phyloP scores from a whole-genome alignment of 768 basidiomycete genomes.

The Pisolithus microcarpus region DNA sequence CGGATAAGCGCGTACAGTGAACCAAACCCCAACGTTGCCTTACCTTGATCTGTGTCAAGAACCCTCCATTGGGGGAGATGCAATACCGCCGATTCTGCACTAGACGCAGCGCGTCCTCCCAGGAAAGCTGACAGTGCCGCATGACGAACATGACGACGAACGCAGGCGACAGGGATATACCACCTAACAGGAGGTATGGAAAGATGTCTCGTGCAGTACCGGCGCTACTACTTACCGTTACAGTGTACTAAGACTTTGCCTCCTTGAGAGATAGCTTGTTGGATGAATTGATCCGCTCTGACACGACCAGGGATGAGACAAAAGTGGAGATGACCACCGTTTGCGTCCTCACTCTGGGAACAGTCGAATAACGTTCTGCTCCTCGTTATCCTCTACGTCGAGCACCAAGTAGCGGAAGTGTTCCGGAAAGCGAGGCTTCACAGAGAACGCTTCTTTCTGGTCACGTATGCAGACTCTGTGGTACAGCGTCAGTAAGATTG shows the following conservation, averaged over 20 bases:
- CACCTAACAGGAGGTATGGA: constrained; percentile 40
- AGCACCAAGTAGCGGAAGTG: constrained; percentile 72
- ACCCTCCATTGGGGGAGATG: constrained; percentile 88
- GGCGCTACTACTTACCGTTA: constrained; percentile 50
- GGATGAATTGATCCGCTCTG: constrained; percentile 75
- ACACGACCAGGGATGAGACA: neutral
- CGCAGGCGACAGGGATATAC: constrained; percentile 80
- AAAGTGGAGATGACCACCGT: neutral
- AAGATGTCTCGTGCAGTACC: neutral
- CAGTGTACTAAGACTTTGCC: constrained; percentile 85
- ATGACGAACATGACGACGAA: constrained; percentile 94
- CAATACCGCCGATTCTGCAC: constrained; percentile 91
- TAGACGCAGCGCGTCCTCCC: constrained; percentile 83
- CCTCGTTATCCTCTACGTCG: constrained; percentile 87
- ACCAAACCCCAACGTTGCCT: constrained; percentile 5
- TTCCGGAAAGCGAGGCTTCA: constrained; percentile 77
- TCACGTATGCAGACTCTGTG: constrained; percentile 82
- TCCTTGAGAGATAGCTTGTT: constrained; percentile 45
- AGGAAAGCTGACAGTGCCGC: constrained; percentile 72
- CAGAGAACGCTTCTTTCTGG: constrained; percentile 84
- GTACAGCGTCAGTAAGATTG: neutral
- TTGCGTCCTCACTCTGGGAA: constrained; percentile 64
- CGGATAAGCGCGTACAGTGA: neutral
- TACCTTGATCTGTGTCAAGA: constrained; percentile 88
- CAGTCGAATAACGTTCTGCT: constrained; percentile 87